These are phyloP conservation scores for Candida xyloterini DNA, from an alignment of 805 yeast species.

Conservation along the genomic window DNA sequence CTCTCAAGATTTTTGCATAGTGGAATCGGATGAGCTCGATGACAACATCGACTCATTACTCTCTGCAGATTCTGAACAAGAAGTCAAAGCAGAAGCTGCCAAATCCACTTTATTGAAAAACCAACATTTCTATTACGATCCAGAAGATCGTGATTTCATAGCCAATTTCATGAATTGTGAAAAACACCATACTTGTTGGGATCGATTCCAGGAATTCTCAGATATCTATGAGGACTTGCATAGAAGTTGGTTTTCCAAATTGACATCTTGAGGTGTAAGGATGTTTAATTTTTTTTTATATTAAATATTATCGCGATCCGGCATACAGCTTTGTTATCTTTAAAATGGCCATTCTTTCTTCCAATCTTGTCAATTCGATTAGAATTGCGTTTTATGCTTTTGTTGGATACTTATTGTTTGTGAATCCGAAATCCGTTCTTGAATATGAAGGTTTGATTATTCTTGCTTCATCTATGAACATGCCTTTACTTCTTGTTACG, in stretches of 20 bases:
- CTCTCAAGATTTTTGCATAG: conserved; percentile 38
- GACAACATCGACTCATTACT: conserved; percentile 23
- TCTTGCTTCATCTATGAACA: conserved; percentile 30
- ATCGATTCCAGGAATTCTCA: conserved; percentile 37
- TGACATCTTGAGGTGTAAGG: conserved; percentile 11
- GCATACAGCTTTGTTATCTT: neutral
- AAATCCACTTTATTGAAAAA: conserved; percentile 18
- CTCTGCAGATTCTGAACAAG: conserved; percentile 13
- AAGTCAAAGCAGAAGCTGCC: conserved; percentile 7
- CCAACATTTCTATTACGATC: conserved; percentile 35
- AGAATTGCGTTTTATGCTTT: conserved; percentile 21
- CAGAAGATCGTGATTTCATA: conserved; percentile 36
- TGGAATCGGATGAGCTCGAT: conserved; percentile 27
- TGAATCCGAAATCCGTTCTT: conserved; percentile 25
- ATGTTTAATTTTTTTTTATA: too few species aligned
- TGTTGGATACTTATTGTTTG: conserved; percentile 24
- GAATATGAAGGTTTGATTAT: conserved; percentile 31
- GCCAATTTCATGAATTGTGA: conserved; percentile 41
- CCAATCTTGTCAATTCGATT: conserved; percentile 23
- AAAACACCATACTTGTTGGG: conserved; percentile 38
- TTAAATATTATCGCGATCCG: conserved; percentile 1
- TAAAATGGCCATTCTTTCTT: conserved; percentile 30
- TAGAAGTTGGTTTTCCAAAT: conserved; percentile 30
- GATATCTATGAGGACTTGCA: conserved; percentile 32
- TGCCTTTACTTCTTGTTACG: conserved; percentile 32